A percentile compares a stretch with the other conserved stretches of the same genome.
These are phyloP conservation scores for Nemania serpens DNA, from an alignment of 2,329 filamentous ascomycete species.

Conservation along the genomic window DNA sequence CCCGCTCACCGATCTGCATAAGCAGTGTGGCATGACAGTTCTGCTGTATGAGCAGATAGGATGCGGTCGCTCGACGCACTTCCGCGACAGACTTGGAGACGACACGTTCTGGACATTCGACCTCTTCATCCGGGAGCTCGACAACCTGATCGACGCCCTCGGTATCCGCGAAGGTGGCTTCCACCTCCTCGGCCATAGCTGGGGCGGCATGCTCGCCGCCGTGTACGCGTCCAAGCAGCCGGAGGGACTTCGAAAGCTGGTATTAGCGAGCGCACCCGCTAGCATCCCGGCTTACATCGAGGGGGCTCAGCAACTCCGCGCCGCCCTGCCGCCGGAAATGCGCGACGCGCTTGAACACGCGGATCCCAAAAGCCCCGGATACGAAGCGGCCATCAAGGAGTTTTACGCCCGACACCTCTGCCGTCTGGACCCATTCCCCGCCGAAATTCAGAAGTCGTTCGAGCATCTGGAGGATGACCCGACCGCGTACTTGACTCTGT, in stretches of 20 bases:
- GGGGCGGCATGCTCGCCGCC: slow-evolving; percentile 33
- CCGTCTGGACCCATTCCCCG: slow-evolving; percentile 25
- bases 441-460: slow-evolving; percentile 4
- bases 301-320: not conserved
- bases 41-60: slow-evolving; percentile 59
- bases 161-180: slow-evolving; percentile 22
- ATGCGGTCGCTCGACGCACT: slow-evolving; percentile 52
- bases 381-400: slow-evolving; percentile 13
- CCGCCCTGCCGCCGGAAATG: slow-evolving; percentile 22
- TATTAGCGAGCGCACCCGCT: slow-evolving; percentile 32
- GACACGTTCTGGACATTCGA: slow-evolving; percentile 34
- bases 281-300: slow-evolving; percentile 25
- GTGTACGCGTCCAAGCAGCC: slow-evolving; percentile 24
- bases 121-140: slow-evolving; percentile 33
- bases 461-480: slow-evolving; percentile 26
- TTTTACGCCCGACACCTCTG: slow-evolving; percentile 24
- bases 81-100: slow-evolving; percentile 48
- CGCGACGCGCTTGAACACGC: slow-evolving; percentile 8
- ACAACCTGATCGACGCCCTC: slow-evolving; percentile 31
- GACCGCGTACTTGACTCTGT: slow-evolving; percentile 33
- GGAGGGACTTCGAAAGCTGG: slow-evolving; percentile 29
- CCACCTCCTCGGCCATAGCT: slow-evolving; percentile 32
- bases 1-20: slow-evolving; percentile 59
- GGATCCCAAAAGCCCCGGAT: slow-evolving; percentile 26
- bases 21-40: slow-evolving; percentile 17